Evolutionary conservation across 108 stramenopile genomes (phyloP), one percentile per base, ranked within the genome.

Genomic region (Skeletonema potamos): DNA sequence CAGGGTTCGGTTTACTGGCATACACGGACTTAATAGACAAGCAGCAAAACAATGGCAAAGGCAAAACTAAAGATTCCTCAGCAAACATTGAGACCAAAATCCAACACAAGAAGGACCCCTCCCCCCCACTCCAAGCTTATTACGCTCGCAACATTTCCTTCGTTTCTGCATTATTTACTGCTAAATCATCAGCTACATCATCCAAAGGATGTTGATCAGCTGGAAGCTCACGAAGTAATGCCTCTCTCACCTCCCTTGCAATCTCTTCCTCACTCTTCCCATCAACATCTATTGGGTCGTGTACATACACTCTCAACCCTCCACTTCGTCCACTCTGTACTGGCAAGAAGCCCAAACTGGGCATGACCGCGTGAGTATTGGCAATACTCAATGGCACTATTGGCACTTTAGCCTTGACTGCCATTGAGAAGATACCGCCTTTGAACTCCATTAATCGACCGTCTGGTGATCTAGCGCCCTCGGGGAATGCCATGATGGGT

Each of bases 401-500:
- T 13, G 92, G 92, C 1, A 92, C 89, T 11, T 83, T 81, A 1
- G 87, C 81, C 77, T 89, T 88, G 34, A 82, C 76, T 13, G 92
- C 92, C 83, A 90, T 86, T 46, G 69, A 61, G 63, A 92, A 90
- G 11, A 89, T 68, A 7, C 92, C 92, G n/a, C 87, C 87, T 59
- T 92, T 92, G 74, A 92, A 92, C n/a, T 84, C 85, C 77, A 86
- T 83, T 34, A 92, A 75, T 61, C 86, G 78, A 7, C 92, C 92
- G 62, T 88, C 86, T n/a, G 72, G 73, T n/a, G 79, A 81, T 12
- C 92, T 77, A 64, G 73, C 67, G 26, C 92, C 92, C 65, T 92
- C 92, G 1, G 92, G 92, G 66, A 92, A 92, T 0, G 92, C 92
- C 92, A 92, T 90, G 73, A 92, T 78, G 15, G 92, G 87, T 9